Conservation (phyloP, 169 alveolate species). For the Cryptosporidium baileyi region DNA sequence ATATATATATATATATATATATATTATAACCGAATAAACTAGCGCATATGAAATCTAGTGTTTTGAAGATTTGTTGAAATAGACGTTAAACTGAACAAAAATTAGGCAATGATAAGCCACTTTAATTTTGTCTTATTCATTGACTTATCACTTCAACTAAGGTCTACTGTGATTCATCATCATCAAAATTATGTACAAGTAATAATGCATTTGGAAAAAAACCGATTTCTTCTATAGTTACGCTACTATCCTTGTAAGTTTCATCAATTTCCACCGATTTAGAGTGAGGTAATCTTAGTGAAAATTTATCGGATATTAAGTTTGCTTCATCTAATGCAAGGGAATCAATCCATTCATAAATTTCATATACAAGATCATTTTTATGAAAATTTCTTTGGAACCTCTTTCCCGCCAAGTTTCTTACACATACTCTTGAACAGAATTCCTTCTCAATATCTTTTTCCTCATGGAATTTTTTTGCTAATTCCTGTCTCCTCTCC, state of each 20-base stretch:
- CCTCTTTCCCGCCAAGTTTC: slow-evolving; percentile 28
- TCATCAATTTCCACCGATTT: slow-evolving; percentile 34
- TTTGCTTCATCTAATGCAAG: slow-evolving; percentile 22
- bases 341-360: slow-evolving; percentile 65
- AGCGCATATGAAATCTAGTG: too few species aligned
- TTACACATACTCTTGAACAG: slow-evolving; percentile 43
- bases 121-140: too few species aligned
- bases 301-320: slow-evolving; percentile 10
- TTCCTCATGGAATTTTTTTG: not conserved
- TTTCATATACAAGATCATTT: slow-evolving; percentile 29
- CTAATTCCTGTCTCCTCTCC: slow-evolving; percentile 7
- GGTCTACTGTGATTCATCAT: not conserved
- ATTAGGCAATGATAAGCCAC: too few species aligned
- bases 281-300: slow-evolving; percentile 54
- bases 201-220: slow-evolving; percentile 43
- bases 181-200: slow-evolving; percentile 31
- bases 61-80: too few species aligned
- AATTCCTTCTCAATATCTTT: not conserved
- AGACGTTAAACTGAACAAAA: too few species aligned
- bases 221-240: slow-evolving; percentile 31
- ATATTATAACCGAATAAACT: too few species aligned
- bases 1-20: too few species aligned
- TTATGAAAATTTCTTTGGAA: slow-evolving; percentile 42
- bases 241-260: not conserved
- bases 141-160: too few species aligned